A percentile compares a stretch with the other conserved stretches of the same genome.
These are phyloP conservation scores for Diaporthe batatas DNA, from an alignment of 2,329 filamentous ascomycete genomes.

Conservation along the genomic window DNA sequence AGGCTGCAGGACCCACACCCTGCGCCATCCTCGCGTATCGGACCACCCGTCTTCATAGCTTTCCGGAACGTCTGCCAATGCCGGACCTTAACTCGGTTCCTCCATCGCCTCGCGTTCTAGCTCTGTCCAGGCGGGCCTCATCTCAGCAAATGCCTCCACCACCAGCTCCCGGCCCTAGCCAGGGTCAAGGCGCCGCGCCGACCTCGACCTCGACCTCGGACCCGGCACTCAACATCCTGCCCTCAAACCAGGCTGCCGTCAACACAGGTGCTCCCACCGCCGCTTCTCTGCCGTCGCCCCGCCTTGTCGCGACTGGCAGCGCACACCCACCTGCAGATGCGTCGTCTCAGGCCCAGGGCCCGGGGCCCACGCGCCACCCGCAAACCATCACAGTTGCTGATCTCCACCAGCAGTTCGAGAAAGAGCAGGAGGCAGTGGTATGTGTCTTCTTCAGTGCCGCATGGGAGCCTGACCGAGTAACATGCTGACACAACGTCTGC, in stretches of 20 bases:
- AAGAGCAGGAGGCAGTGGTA: conserved; percentile 95
- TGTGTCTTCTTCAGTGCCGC: conserved; percentile 48
- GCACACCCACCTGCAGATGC: conserved; percentile 53
- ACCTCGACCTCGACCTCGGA: conserved; percentile 26
- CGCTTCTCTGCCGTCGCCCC: conserved; percentile 51
- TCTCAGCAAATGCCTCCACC: conserved; percentile 59
- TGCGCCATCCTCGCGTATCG: conserved; percentile 29
- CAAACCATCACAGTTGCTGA: conserved; percentile 90
- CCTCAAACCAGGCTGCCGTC: conserved; percentile 66
- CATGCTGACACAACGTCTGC: conserved; percentile 25
- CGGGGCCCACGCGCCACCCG: conserved; percentile 86
- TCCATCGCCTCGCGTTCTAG: conserved; percentile 61
- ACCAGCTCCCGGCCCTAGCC: conserved; percentile 53
- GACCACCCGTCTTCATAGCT: conserved; percentile 24
- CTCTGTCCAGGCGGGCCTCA: conserved; percentile 59
- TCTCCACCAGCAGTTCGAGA: conserved; percentile 89
- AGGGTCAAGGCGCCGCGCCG: conserved; percentile 46
- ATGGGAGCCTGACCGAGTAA: not conserved
- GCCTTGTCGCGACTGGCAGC: conserved; percentile 48
- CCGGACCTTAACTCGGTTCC: conserved; percentile 70
- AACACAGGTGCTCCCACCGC: conserved; percentile 54
- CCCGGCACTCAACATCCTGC: conserved; percentile 68
- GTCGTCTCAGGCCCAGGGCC: conserved; percentile 64
- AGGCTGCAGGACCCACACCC: conserved; percentile 38
- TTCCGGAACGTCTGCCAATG: conserved; percentile 52